Percentiles rank a stretch among this genome's conserved stretches.
Evolutionary conservation across 75 land plant species (phyloP).

Genomic region (Larix kaempferi): DNA sequence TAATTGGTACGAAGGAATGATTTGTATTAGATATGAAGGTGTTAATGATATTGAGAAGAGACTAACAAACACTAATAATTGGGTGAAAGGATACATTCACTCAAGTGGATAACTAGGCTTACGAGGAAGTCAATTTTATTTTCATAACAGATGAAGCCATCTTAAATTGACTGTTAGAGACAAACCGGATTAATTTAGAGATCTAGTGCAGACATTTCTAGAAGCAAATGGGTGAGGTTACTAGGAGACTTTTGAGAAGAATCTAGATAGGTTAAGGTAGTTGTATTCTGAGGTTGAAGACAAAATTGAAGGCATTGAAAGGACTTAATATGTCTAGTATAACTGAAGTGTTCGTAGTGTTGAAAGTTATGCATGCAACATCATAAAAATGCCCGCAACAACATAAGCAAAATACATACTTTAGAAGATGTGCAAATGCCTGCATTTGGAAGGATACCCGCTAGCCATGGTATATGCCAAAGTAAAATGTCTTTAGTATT

Average conservation of each 20-base stretch:
- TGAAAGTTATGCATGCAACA: no score
- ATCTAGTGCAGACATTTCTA: slow-evolving; percentile 96
- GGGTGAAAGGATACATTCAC: slow-evolving; percentile 99
- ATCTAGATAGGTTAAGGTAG: slow-evolving; percentile 81
- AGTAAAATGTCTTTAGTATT: no score
- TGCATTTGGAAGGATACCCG: no score
- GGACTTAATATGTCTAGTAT: slow-evolving; percentile 2
- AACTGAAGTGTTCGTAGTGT: no score
- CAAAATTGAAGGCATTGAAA: slow-evolving; percentile 97
- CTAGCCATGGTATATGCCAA: no score
- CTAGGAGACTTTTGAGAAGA: slow-evolving; percentile 97
- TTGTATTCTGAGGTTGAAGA: slow-evolving; percentile 98
- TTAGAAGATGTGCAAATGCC: no score
- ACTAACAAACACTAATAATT: slow-evolving; percentile 93
- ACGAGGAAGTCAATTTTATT: slow-evolving; percentile 94
- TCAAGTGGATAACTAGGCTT: slow-evolving; percentile 98
- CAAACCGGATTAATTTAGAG: slow-evolving; percentile 99
- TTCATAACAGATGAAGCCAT: slow-evolving; percentile 94
- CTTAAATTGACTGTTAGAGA: slow-evolving; percentile 86
- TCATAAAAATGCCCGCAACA: no score
- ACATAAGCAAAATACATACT: no score
- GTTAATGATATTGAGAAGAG: slow-evolving; percentile 99
- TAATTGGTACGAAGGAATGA: slow-evolving; percentile 99
- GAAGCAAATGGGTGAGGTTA: slow-evolving; percentile 98
- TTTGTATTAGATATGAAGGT: slow-evolving; percentile 92